Conservation (phyloP, 371 early-diverging fungal genomes). For the Mucor plumbeus region DNA sequence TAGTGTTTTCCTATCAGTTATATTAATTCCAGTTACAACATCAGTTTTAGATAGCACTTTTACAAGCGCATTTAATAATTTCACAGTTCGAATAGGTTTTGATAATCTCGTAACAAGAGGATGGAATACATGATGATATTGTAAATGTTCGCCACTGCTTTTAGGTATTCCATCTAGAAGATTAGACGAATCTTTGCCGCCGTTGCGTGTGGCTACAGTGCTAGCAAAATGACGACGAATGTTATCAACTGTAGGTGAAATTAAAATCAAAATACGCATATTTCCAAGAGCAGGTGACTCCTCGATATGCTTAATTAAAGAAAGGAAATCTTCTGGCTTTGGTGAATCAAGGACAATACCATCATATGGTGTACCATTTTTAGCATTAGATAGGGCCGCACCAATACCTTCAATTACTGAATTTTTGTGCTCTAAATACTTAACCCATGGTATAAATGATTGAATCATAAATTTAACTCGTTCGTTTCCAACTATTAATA, state of each 20-base stretch:
- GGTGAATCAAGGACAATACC: conserved; percentile 44
- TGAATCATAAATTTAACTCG: conserved; percentile 37
- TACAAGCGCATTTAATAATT: conserved; percentile 43
- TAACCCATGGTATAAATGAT: conserved; percentile 31
- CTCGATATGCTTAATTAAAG: conserved; percentile 27
- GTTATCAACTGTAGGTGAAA: conserved; percentile 43
- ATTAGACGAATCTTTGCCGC: neutral
- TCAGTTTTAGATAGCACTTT: conserved; percentile 7
- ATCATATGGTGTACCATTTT: conserved; percentile 25
- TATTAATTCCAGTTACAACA: neutral
- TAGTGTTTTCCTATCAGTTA: neutral
- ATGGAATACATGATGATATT: conserved; percentile 29
- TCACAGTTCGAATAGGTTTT: conserved; percentile 58
- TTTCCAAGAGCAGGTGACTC: conserved; percentile 19
- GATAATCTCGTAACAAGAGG: conserved; percentile 51
- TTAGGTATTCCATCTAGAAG: neutral
- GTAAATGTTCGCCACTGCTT: neutral
- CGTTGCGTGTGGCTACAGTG: neutral
- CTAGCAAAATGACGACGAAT: conserved; percentile 31
- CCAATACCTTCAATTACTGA: conserved; percentile 24
- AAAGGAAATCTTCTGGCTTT: conserved; percentile 20
- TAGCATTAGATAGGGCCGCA: conserved; percentile 1
- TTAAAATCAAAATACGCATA: conserved; percentile 33
- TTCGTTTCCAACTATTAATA: conserved; percentile 36
- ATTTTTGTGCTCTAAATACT: conserved; percentile 17